phyloP scores from a whole-genome alignment of 805 yeast genomes.

The Pichia californica region DNA sequence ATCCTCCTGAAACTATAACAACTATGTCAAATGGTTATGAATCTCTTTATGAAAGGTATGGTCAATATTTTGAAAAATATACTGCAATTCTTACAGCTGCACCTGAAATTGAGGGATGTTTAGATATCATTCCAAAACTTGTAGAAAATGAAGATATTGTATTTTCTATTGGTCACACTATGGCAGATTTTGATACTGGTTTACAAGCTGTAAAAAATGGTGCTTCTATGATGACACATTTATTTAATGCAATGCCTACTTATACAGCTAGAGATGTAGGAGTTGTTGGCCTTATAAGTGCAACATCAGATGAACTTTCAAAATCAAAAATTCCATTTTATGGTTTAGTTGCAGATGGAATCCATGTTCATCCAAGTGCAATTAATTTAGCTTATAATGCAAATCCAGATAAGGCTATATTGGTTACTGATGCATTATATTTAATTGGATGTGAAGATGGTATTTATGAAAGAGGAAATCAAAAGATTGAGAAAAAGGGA shows the following conservation, averaged over 20 bases:
- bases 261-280: slow-evolving; percentile 57
- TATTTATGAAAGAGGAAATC: slow-evolving; percentile 44
- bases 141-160: slow-evolving; percentile 26
- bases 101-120: slow-evolving; percentile 42
- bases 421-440: slow-evolving; percentile 56
- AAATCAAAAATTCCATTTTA: slow-evolving; percentile 36
- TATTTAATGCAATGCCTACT: slow-evolving; percentile 56
- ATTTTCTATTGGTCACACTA: slow-evolving; percentile 45
- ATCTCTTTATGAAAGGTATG: slow-evolving; percentile 7
- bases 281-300: slow-evolving; percentile 41
- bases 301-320: slow-evolving; percentile 7
- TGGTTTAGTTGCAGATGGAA: slow-evolving; percentile 53
- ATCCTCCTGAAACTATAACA: slow-evolving; percentile 17
- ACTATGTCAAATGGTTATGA: slow-evolving; percentile 2
- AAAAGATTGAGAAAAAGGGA: slow-evolving; percentile 43
- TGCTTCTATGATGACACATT: slow-evolving; percentile 54
- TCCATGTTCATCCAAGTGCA: slow-evolving; percentile 52
- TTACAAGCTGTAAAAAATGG: slow-evolving; percentile 43
- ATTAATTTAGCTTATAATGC: slow-evolving; percentile 44
- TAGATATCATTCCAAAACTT: slow-evolving; percentile 34
- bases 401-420: slow-evolving; percentile 45
- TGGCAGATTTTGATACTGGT: slow-evolving; percentile 29
- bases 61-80: slow-evolving; percentile 11
- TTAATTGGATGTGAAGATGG: slow-evolving; percentile 54
- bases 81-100: slow-evolving; percentile 40